A percentile compares a stretch with the other conserved stretches of the same genome.
Evolutionary conservation across 1,139 yeast genomes (phyloP).

Genomic region (Saccharomycopsis crataegensis): DNA sequence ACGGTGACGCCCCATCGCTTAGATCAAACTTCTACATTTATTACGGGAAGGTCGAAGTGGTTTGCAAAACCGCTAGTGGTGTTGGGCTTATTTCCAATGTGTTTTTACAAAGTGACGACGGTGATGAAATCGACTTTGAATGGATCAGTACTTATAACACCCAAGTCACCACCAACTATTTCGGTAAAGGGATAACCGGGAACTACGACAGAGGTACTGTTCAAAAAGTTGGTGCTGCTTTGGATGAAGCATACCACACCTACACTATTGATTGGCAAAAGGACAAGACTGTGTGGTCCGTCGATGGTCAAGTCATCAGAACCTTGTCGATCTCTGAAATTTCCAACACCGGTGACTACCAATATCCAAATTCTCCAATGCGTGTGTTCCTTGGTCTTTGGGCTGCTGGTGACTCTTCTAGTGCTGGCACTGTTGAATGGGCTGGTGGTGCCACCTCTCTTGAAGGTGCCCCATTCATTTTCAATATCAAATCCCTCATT

Average conservation of each 20-base stretch:
- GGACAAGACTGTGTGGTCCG: conserved; percentile 50
- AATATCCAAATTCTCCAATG: conserved; percentile 79
- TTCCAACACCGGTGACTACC: conserved; percentile 42
- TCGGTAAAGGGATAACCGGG: conserved; percentile 68
- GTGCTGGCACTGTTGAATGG: conserved; percentile 74
- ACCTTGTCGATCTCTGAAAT: conserved; percentile 39
- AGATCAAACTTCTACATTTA: conserved; percentile 72
- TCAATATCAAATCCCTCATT: conserved; percentile 52
- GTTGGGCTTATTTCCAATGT: conserved; percentile 72
- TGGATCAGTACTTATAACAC: conserved; percentile 45
- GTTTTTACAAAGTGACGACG: conserved; percentile 74
- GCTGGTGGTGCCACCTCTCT: conserved; percentile 79
- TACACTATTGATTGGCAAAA: conserved; percentile 80
- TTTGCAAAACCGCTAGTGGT: conserved; percentile 64
- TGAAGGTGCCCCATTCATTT: conserved; percentile 56
- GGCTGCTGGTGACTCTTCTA: conserved; percentile 76
- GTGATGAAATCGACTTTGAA: conserved; percentile 82
- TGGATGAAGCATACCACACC: conserved; percentile 54
- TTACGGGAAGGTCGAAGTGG: conserved; percentile 79
- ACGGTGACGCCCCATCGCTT: conserved; percentile 70
- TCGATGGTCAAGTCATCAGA: conserved; percentile 59
- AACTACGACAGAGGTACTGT: conserved; percentile 64
- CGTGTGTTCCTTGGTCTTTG: conserved; percentile 58
- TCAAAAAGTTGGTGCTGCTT: conserved; percentile 24
- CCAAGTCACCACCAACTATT: conserved; percentile 52